phyloP scores from a whole-genome alignment of 192 early-diverging fungal genomes.

The Coemansia sp. region DNA sequence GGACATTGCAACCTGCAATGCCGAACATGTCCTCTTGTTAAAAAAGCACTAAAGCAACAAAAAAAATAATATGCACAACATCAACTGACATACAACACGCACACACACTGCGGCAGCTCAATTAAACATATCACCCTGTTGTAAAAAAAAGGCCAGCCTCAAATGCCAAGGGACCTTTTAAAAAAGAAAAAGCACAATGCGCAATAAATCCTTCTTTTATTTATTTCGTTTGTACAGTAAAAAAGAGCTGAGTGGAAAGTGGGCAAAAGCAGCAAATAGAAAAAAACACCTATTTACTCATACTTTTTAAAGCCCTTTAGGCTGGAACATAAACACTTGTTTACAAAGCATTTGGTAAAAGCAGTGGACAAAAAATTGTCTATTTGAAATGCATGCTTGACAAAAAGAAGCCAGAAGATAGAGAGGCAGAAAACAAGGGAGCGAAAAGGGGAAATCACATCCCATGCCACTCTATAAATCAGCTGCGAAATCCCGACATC shows the following conservation, averaged over 20 bases:
- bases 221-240: background rate
- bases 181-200: background rate
- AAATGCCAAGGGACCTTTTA: background rate
- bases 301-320: too few species aligned
- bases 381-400: background rate
- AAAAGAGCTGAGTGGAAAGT: background rate
- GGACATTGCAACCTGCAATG: background rate
- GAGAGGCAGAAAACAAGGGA: background rate
- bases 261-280: background rate
- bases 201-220: too few species aligned
- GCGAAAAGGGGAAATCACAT: background rate
- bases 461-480: background rate
- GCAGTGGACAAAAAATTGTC: too few species aligned
- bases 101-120: background rate
- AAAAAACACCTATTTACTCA: too few species aligned
- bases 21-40: background rate
- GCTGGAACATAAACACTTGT: too few species aligned
- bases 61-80: background rate
- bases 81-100: background rate
- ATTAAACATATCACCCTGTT: background rate
- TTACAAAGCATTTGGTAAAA: too few species aligned
- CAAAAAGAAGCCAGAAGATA: background rate
- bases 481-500: background rate
- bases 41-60: too few species aligned
- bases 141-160: background rate